These are phyloP conservation scores for Penicillium soppii DNA, from an alignment of 495 filamentous ascomycete species.

Conservation along the genomic window DNA sequence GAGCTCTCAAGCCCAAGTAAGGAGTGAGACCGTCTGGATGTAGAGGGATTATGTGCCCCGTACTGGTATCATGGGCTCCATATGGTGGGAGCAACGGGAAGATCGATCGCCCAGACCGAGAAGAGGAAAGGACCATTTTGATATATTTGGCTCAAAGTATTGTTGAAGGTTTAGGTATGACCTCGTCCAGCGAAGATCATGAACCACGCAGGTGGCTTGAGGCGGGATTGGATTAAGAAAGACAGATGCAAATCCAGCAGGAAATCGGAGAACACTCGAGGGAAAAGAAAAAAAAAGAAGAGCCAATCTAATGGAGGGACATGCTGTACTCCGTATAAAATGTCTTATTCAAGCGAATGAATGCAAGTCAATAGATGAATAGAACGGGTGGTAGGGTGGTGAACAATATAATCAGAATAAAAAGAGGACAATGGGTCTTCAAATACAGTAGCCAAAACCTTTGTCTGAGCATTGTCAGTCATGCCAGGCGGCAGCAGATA, in stretches of 20 bases:
- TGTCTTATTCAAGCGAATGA: constrained; percentile 17
- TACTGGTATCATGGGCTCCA: constrained; percentile 40
- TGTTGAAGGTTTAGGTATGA: neutral
- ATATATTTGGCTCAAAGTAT: neutral
- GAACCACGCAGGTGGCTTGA: neutral
- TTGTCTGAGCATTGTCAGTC: neutral
- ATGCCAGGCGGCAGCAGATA: constrained; percentile 13
- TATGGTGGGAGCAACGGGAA: constrained; percentile 48
- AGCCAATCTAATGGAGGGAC: constrained; percentile 13
- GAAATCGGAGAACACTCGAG: neutral
- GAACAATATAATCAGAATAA: constrained; percentile 10
- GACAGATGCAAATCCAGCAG: constrained; percentile 2
- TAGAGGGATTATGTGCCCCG: constrained; percentile 28
- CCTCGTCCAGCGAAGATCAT: constrained; percentile 6
- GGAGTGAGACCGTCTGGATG: constrained; percentile 85
- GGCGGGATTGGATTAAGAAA: neutral
- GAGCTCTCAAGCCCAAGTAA: constrained; percentile 85
- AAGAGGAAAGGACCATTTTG: constrained; percentile 36
- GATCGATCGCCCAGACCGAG: constrained; percentile 30
- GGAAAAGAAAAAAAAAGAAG: constrained; percentile 2
- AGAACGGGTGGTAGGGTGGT: neutral
- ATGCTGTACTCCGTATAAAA: constrained; percentile 13
- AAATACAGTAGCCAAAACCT: constrained; percentile 7
- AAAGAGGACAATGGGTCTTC: constrained; percentile 6
- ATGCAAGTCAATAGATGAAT: constrained; percentile 10